Evolutionary conservation across 306 rosid species (phyloP), one percentile per base, ranked within the genome.

Genomic region (Quercus agrifolia): DNA sequence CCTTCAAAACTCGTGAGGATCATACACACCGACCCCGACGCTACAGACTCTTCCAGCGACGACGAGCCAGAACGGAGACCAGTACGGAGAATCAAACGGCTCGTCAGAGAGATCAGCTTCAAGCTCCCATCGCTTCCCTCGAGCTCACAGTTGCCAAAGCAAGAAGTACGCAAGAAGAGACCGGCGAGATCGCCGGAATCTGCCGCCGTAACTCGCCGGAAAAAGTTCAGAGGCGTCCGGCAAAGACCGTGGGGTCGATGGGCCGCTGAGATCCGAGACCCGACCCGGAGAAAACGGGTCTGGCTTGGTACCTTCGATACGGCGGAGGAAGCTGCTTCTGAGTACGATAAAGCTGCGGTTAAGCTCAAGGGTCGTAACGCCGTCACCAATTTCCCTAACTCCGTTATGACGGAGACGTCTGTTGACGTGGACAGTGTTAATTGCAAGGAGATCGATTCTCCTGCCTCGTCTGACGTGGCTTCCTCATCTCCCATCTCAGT

Each of bases 221-320:
- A 55, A 2, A 85, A 79, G 74, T 90, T 86, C 75, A 49, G 91
- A 0, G 98, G 98, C 0, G 98, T 93, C 27, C 93, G 98, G 3
- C 92, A 86, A 86, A 64, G 98, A n/a, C 97, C 98, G 0, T 90
- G 97, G 97, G 98, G 98, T 0, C 85, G 97, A 1, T 93, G 97
- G 94, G 93, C 93, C 0, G 97, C 98, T 0, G 97, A 93, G 90
- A 90, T 93, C 82, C 92, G 98, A 0, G 97, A 91, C 88, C 98
- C 98, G 71, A 76, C 1, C 33, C 89, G 74, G 0, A 17, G 88
- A 1, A 93, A 90, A 56, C 93, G 98, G 69, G 72, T 90, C 52
- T 93, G 98, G 98, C 88, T 93, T 0, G 98, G 98, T 5, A 93
- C 98, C 0, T 93, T 88, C 38, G 88, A 91, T 79, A 89, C 98